Percentiles rank a stretch among this genome's conserved stretches.
Evolutionary conservation across 192 early-diverging fungal species (phyloP).

Genomic region (Phycomyces blakesleeanus): DNA sequence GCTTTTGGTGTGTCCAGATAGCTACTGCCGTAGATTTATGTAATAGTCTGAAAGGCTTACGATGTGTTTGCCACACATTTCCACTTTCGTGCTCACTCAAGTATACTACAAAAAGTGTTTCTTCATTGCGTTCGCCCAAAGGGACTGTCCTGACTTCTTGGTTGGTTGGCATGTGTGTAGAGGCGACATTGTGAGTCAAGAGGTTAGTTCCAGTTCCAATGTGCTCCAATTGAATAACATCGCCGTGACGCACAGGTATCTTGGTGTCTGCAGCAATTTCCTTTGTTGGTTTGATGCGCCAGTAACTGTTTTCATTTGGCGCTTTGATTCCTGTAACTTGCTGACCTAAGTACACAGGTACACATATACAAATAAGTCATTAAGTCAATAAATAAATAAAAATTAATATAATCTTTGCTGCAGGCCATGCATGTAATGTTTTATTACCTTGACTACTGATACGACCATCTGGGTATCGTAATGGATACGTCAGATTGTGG

Average conservation of each 20-base stretch:
- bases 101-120: slow-evolving; percentile 55
- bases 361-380: too few species aligned
- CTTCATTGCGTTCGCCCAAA: slow-evolving; percentile 50
- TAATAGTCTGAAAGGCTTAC: slow-evolving; percentile 65
- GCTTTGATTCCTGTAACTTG: slow-evolving; percentile 88
- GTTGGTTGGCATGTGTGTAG: slow-evolving; percentile 60
- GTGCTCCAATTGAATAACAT: slow-evolving; percentile 76
- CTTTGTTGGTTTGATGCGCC: slow-evolving; percentile 42
- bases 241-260: slow-evolving; percentile 62
- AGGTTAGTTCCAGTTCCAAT: slow-evolving; percentile 54
- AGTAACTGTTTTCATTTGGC: slow-evolving; percentile 73
- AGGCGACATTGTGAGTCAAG: slow-evolving; percentile 63
- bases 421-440: too few species aligned
- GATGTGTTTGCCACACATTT: slow-evolving; percentile 51
- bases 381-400: too few species aligned
- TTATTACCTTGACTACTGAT: slow-evolving; percentile 75
- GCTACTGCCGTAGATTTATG: slow-evolving; percentile 75
- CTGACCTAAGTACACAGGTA: slow-evolving; percentile 54
- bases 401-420: too few species aligned
- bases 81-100: slow-evolving; percentile 52
- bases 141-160: slow-evolving; percentile 61
- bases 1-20: slow-evolving; percentile 63
- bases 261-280: slow-evolving; percentile 29
- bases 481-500: slow-evolving; percentile 70
- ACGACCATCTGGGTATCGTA: slow-evolving; percentile 88